phyloP scores from a whole-genome alignment of 2,329 filamentous ascomycete genomes.

The Trichoderma sp. region DNA sequence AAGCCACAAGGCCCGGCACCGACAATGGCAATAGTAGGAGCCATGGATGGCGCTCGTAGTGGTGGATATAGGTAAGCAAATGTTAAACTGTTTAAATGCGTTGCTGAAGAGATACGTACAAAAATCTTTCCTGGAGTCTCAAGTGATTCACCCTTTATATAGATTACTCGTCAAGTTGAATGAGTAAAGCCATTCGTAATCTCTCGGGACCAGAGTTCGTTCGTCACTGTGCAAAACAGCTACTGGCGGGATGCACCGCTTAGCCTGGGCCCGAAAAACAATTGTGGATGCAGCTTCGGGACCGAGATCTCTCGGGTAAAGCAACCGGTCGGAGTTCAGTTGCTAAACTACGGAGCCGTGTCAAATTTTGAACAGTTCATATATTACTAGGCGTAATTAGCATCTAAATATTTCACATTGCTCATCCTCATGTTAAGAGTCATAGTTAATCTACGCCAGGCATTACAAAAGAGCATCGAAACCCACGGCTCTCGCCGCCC shows the following conservation, averaged over 20 bases:
- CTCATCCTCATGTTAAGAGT: background rate
- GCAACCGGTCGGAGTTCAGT: background rate
- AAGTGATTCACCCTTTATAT: background rate
- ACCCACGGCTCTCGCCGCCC: background rate
- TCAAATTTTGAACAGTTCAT: background rate
- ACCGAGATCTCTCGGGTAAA: constrained; percentile 5
- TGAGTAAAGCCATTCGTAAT: background rate
- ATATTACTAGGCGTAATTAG: background rate
- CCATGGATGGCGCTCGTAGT: background rate
- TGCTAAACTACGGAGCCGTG: background rate
- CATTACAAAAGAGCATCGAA: background rate
- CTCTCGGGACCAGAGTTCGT: background rate
- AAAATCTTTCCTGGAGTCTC: background rate
- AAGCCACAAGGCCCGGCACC: constrained; percentile 43
- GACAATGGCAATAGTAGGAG: constrained; percentile 42
- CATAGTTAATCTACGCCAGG: background rate
- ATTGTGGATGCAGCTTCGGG: background rate
- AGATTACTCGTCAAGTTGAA: background rate
- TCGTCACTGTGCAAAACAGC: background rate
- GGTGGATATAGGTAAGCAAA: too few species aligned
- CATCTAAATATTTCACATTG: background rate
- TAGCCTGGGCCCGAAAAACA: background rate
- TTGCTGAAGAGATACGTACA: background rate
- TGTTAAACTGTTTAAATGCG: too few species aligned
- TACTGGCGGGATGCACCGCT: background rate